A percentile compares a stretch with the other conserved stretches of the same genome.
phyloP scores from a whole-genome alignment of 2,329 filamentous ascomycete genomes.

The Botrytis sinoallii region DNA sequence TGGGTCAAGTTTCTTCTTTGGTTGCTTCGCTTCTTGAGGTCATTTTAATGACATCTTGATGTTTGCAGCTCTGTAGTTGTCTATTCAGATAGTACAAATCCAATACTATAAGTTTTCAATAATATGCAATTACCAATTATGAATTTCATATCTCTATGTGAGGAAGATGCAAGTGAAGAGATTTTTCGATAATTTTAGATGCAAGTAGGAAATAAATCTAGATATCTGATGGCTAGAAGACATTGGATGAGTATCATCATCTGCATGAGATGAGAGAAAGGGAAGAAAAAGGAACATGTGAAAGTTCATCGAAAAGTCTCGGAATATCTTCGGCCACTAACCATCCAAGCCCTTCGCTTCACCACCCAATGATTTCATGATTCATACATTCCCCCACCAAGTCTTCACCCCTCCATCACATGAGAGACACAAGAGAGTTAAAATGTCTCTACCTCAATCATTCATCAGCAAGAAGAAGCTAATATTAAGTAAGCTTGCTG shows the following conservation, averaged over 20 bases:
- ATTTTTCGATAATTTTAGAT: not conserved
- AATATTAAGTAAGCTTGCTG: constrained; percentile 68
- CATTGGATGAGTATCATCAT: not conserved
- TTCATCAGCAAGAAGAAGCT: constrained; percentile 65
- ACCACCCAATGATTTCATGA: not conserved
- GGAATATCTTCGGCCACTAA: constrained; percentile 1
- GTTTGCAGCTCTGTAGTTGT: constrained; percentile 15
- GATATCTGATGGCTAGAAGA: not conserved
- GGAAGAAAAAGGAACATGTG: not conserved
- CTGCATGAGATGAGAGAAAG: not conserved
- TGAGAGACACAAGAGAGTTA: not conserved
- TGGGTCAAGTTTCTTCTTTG: constrained; percentile 14
- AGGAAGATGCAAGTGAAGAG: not conserved
- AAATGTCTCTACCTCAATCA: constrained; percentile 27
- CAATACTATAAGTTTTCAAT: not conserved
- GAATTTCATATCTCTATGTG: not conserved
- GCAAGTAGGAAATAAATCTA: not conserved
- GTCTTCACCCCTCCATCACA: constrained; percentile 12
- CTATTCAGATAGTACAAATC: constrained; percentile 14
- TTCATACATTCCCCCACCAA: not conserved
- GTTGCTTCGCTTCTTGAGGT: constrained; percentile 6
- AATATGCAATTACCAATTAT: not conserved
- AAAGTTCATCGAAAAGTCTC: not conserved
- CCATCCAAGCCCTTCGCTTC: not conserved
- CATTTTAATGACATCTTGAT: constrained; percentile 9